Evolutionary conservation across 257 asterid species (phyloP).

Genomic region (Salvia miltiorrhiza): DNA sequence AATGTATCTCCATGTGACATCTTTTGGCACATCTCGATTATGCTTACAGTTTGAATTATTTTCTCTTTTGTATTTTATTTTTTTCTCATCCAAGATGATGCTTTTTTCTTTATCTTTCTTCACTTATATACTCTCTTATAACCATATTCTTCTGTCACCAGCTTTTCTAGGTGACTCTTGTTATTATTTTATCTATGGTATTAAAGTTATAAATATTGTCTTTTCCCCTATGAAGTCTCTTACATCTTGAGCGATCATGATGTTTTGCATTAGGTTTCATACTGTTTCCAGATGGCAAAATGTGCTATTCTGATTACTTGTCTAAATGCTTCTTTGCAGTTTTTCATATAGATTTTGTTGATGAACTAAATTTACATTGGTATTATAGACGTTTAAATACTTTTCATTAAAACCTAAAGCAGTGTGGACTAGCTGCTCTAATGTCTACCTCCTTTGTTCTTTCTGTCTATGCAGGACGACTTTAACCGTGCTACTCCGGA

Average conservation of each 20-base stretch:
- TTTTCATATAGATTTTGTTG: slow-evolving; percentile 3
- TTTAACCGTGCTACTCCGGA: slow-evolving; percentile 51
- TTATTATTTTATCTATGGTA: neutral
- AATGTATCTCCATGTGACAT: neutral
- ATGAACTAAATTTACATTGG: neutral
- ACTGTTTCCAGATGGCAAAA: neutral
- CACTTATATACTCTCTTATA: neutral
- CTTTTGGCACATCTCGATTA: neutral
- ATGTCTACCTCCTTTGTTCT: neutral
- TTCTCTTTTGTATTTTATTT: neutral
- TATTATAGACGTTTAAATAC: neutral
- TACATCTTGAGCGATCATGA: neutral
- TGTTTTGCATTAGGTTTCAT: neutral
- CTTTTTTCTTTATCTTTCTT: neutral
- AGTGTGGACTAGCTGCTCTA: neutral
- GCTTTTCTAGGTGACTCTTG: neutral
- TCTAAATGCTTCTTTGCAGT: neutral
- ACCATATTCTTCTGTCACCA: neutral
- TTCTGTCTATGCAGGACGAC: slow-evolving; percentile 63
- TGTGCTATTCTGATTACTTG: neutral
- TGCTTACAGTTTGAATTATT: neutral
- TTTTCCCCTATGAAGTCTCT: neutral
- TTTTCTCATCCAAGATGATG: neutral
- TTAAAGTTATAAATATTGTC: neutral
- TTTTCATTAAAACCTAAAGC: neutral